Evolutionary conservation across 2,329 filamentous ascomycete genomes (phyloP), one percentile per base, ranked within the genome.

Genomic region (Pseudogymnoascus pannorum): DNA sequence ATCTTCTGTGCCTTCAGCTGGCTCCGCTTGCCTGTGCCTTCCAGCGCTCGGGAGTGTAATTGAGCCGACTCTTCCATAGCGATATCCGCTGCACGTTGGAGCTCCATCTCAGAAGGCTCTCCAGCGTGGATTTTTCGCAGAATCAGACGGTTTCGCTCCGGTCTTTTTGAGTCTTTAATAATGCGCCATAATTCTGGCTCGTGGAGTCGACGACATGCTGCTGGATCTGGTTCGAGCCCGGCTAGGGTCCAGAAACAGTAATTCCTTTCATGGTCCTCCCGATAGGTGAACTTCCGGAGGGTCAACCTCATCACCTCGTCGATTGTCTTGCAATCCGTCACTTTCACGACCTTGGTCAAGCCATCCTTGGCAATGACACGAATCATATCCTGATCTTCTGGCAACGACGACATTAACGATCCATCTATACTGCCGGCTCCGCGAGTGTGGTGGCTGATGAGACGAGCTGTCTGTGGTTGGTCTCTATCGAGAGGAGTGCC

Each of bases 241-340:
- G 91, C 87, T 62, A 97, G 80, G 1, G 96, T 88, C 79, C 94
- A 97, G 77, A 99, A 97, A 77, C 92, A 97, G 76, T 96, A 97
- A 71, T 95, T 96, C 69, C 92, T 86, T 72, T 94, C 89, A 70
- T 97, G 92, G 65, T 93, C 90, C 71, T 96, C 92, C 20, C 92
- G 89, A 29, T 96, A 81, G 40, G 87, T 86, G 65, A 96, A 90
- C 73, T 97, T 97, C 67, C 88, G 86, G 48, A 97, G 77, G 0
- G 94, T 96, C 64, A 91, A 88, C 51, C 92, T 83, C 79, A 97
- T 93, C 59, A 97, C 90, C 67, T 97, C 92, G 70, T 97, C 94
- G 64, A 91, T 89, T 4, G 89, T 94, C 71, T 87, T 92, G 80
- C 92, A 97, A 66, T 90, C 89, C 66, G 91, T 88, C 67, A 97